Percentiles rank a stretch among this genome's conserved stretches.
Conservation (phyloP, 306 rosid genomes). For the Vicia villosa region DNA sequence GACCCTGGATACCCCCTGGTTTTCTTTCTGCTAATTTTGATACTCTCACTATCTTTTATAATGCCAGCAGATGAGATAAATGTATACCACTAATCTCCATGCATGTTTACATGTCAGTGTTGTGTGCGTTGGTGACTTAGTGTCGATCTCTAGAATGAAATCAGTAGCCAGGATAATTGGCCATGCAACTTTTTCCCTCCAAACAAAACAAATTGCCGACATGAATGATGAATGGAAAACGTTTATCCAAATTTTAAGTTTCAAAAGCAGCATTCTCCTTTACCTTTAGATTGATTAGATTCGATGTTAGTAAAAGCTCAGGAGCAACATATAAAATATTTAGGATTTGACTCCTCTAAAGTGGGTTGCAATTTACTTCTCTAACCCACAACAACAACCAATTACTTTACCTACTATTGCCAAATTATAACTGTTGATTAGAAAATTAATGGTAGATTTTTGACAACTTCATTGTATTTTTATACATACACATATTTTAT, state of each 20-base stretch:
- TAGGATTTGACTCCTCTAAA: too few relatives aligned
- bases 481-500: background rate
- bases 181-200: slow-evolving; percentile 23
- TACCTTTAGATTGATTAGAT: too few relatives aligned
- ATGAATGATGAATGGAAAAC: too few relatives aligned
- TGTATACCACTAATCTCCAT: background rate
- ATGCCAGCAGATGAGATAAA: slow-evolving; percentile 20
- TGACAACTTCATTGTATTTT: background rate
- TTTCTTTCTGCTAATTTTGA: background rate
- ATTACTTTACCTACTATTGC: background rate
- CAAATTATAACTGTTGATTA: background rate
- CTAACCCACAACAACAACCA: background rate
- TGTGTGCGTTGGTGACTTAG: background rate
- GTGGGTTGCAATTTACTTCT: background rate
- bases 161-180: background rate
- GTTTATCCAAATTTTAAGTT: too few relatives aligned
- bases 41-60: background rate
- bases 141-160: background rate
- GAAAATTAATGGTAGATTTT: background rate
- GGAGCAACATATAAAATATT: too few relatives aligned
- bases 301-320: too few relatives aligned
- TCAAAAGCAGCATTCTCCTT: too few relatives aligned
- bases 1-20: background rate
- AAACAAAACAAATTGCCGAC: too few relatives aligned
- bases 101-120: background rate